A percentile compares a stretch with the other conserved stretches of the same genome.
Evolutionary conservation across 441 rosid genomes (phyloP).

Genomic region (Euphorbia schlechtendalii): DNA sequence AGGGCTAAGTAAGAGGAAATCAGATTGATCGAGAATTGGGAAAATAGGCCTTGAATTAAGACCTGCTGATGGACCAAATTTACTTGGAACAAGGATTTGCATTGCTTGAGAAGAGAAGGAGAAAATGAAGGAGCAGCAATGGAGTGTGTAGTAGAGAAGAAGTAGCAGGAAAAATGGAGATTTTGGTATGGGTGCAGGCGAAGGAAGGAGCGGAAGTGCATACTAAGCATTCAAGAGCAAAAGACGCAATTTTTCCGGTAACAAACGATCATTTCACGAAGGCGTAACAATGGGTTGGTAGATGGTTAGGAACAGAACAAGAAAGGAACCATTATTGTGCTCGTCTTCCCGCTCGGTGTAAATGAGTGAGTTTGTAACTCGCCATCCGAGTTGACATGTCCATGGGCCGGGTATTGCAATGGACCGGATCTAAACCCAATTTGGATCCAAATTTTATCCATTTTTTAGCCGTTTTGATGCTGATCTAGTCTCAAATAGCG

Average conservation of each 20-base stretch:
- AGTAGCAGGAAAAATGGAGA: background rate
- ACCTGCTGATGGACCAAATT: conserved; percentile 64
- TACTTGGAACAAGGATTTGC: conserved; percentile 51
- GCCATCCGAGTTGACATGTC: too few relatives aligned
- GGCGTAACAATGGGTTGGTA: background rate
- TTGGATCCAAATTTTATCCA: too few relatives aligned
- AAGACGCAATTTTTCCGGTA: background rate
- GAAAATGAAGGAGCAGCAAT: conserved; percentile 23
- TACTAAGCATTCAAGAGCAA: background rate
- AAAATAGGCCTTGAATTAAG: conserved; percentile 36
- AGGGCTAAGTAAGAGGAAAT: conserved; percentile 61
- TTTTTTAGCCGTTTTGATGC: too few relatives aligned
- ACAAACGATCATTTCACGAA: background rate
- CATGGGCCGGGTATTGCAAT: too few relatives aligned
- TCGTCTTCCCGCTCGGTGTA: background rate
- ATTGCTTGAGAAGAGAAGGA: conserved; percentile 45
- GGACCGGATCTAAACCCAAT: too few relatives aligned
- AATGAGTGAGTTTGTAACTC: too few relatives aligned
- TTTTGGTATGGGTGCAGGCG: background rate
- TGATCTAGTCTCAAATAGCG: too few relatives aligned
- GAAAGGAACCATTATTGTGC: background rate
- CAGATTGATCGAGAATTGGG: conserved; percentile 41
- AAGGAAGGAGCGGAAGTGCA: conserved; percentile 7
- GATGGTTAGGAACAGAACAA: background rate
- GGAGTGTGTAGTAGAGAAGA: conserved; percentile 23